These are phyloP conservation scores for Thermomucor indicae-seudaticae DNA, from an alignment of 371 early-diverging fungal genomes.

Conservation along the genomic window DNA sequence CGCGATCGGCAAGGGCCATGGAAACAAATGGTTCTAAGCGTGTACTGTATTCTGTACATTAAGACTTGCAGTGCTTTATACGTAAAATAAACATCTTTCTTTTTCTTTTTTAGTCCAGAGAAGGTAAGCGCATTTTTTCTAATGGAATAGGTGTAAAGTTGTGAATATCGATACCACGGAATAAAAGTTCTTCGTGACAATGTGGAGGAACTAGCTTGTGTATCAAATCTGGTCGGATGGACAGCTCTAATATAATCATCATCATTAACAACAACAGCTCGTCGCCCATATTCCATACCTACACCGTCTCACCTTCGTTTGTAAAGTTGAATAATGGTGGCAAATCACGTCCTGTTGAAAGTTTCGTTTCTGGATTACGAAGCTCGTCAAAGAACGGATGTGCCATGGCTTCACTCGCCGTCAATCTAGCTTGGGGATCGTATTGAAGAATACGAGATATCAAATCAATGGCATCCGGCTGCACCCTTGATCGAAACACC, in stretches of 20 bases:
- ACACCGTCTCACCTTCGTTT: conserved; percentile 54
- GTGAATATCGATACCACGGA: conserved; percentile 36
- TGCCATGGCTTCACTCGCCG: conserved; percentile 92
- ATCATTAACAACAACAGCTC: background rate
- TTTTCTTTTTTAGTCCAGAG: conserved; percentile 13
- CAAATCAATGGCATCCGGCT: conserved; percentile 86
- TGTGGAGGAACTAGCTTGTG: conserved; percentile 61
- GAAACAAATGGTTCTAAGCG: background rate
- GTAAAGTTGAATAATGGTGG: conserved; percentile 94
- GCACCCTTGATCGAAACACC: conserved; percentile 57
- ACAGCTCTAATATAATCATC: conserved; percentile 24
- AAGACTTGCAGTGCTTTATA: background rate
- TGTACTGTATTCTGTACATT: background rate
- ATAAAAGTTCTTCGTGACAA: conserved; percentile 46
- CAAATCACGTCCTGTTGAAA: conserved; percentile 78
- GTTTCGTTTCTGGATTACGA: conserved; percentile 78
- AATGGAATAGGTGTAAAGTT: conserved; percentile 31
- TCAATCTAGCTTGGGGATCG: conserved; percentile 87
- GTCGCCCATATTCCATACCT: too few relatives aligned
- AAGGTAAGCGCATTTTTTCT: conserved; percentile 19
- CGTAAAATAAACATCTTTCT: too few relatives aligned
- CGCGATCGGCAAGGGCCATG: background rate
- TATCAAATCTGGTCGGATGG: conserved; percentile 50
- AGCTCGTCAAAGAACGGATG: conserved; percentile 98
- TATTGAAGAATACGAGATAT: conserved; percentile 90